Base-by-base conservation (phyloP, 2,329 filamentous ascomycete species). In the Calonectria crousiana region DNA sequence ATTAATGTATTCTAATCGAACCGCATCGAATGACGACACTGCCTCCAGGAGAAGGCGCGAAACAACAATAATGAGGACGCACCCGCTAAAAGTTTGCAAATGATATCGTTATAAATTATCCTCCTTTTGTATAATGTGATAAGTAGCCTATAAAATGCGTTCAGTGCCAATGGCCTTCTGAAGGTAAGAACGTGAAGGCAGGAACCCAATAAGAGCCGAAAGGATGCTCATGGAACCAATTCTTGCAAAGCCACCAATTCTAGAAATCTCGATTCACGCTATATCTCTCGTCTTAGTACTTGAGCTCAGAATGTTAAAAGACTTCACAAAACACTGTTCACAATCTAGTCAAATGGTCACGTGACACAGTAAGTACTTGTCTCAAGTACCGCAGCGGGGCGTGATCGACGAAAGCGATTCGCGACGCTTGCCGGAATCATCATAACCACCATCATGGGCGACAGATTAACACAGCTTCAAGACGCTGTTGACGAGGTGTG, bases 401-500 rank as follows among this genome's bases (percentile, higher is more conserved):
- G 36, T 53, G 34, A 60, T 20, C 20, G 30, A 47, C 56, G 8
- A 41, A 41, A 13, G n/a, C 53, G 18, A 69, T 62, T 56, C 53
- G 67, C 26, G 28, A 66, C 58, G 47, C 58, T 62, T 26, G 58
- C 49, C 64, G 68, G 38, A 36, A 71, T 49, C 23, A 51, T 60
- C 47, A 73, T 64, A 73, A 38, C 52, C 30, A 56, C n/a, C 76
- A 84, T 76, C 9, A 95, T 95, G 92, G 90, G 90, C 34, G 95
- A 97, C 82, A 89, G 93, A 75, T 89, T 97, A 72, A 96, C 95
- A 1, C 95, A 97, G 84, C 88, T 97, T 72, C 95, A 97, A 85
- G 94, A 97, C 86, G 93, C 94, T 84, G 91, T 96, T 74, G 95
- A 97, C 81, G 92, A 95, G 89, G 94, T 95, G 86, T 41, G 84